Evolutionary conservation across 148 eudicot species (phyloP), one percentile per base, ranked within the genome.

Genomic region (Agrostemma githago): DNA sequence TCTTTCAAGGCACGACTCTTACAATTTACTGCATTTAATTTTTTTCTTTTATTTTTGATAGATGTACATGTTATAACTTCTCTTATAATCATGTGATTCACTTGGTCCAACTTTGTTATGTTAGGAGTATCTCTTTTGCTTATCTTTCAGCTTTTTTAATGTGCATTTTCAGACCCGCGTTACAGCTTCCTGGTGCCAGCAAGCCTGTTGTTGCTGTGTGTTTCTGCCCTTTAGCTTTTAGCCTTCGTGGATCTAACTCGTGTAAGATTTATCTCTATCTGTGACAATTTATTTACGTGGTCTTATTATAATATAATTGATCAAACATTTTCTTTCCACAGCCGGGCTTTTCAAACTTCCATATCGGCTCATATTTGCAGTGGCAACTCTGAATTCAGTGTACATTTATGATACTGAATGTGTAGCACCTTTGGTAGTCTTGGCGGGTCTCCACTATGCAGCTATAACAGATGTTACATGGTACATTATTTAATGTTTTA

Each of bases 381-480:
- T 92, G 81, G 99, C 92, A 73, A 90, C 98, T 38, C 77, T 92
- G 82, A 96, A 92, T 79, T 96, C 99, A 40, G 83, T 96, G 74
- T 90, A 96, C 79, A 81, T 92, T 37, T 96, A 90, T 60, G 96
- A 92, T 84, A 92, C 99, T 19, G 94, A 96, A 74, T 78, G 89
- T 76, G 72, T 81, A 75, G 82, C 84, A 72, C 99, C 99, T 48
- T 83, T 96, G 69, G 88, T 88, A 70, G 77, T 96, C 64, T 77
- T 87, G 72, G 97, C 99, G 71, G 97, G 99, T 74, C 87, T 96
- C 66, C 99, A 96, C 81, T 96, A 96, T 86, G 96, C 99, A 62
- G 94, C 99, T 58, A 82, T 96, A 71, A 89, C 99, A 58, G 99
- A 96, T 80, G 87, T 96, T 20, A 86, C 94, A 70, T 96, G 99